Conservation (phyloP, 164 flowering plant genomes). For the Tetrastigma voinierianum region DNA sequence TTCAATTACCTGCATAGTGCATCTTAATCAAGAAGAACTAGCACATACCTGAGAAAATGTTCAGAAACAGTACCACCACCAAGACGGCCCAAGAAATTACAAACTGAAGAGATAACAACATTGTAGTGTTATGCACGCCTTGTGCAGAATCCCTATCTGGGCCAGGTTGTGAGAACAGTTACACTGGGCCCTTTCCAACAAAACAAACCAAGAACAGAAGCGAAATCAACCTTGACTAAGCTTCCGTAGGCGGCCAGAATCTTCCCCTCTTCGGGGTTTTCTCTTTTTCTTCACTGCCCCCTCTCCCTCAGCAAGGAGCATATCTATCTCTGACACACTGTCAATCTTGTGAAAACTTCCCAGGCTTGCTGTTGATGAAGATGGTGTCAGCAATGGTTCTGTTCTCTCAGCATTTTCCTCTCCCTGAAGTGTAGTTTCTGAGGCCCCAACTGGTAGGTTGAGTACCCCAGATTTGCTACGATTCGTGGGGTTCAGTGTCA, state of each 20-base stretch:
- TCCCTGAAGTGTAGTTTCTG: slow-evolving; percentile 26
- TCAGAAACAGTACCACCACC: slow-evolving; percentile 87
- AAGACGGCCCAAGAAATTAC: slow-evolving; percentile 89
- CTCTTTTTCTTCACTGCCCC: slow-evolving; percentile 87
- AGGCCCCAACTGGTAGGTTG: slow-evolving; percentile 28
- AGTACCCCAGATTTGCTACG: slow-evolving; percentile 23
- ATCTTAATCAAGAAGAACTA: neutral
- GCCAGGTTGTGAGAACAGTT: slow-evolving; percentile 86
- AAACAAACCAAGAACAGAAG: slow-evolving; percentile 81
- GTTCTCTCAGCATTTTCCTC: slow-evolving; percentile 29
- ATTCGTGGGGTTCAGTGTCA: slow-evolving; percentile 60
- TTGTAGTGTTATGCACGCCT: slow-evolving; percentile 62
- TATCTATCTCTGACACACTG: slow-evolving; percentile 53
- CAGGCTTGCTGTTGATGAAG: slow-evolving; percentile 49
- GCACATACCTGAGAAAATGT: slow-evolving; percentile 63
- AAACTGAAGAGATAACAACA: slow-evolving; percentile 79
- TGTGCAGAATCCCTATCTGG: slow-evolving; percentile 81
- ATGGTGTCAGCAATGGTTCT: slow-evolving; percentile 53
- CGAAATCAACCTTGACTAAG: slow-evolving; percentile 89
- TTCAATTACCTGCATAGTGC: neutral
- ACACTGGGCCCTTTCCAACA: slow-evolving; percentile 88
- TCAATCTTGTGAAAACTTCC: slow-evolving; percentile 53
- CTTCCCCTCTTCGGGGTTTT: slow-evolving; percentile 82
- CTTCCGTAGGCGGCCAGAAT: slow-evolving; percentile 69
- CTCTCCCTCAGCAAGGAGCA: slow-evolving; percentile 86